Evolutionary conservation across 441 rosid genomes (phyloP).

Genomic region (Populus tomentosa): DNA sequence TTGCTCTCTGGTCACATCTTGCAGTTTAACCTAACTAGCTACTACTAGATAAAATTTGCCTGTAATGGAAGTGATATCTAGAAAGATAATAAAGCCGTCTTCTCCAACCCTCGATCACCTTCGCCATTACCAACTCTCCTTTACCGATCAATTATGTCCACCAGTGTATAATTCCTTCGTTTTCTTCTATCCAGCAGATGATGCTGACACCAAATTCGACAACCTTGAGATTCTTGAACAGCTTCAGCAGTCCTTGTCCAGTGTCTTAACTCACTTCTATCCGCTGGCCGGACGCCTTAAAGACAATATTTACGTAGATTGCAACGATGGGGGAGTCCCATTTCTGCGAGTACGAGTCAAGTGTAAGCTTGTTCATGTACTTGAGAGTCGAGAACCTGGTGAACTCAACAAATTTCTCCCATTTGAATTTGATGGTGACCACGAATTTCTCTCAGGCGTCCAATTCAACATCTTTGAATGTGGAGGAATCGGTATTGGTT

Average conservation of each 20-base stretch:
- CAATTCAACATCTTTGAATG: conserved; percentile 28
- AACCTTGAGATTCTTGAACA: conserved; percentile 5
- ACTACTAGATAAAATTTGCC: too few species aligned
- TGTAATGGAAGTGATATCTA: conserved; percentile 10
- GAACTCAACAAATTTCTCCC: conserved; percentile 13
- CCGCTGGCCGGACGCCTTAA: conserved; percentile 30
- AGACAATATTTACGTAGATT: conserved; percentile 7
- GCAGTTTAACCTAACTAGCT: too few species aligned
- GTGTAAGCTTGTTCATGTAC: conserved; percentile 6
- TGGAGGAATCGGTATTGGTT: conserved; percentile 22
- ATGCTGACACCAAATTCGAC: neutral
- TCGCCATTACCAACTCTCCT: conserved; percentile 19
- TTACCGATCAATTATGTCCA: conserved; percentile 25
- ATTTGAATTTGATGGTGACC: conserved; percentile 1
- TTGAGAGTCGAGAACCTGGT: conserved; percentile 3
- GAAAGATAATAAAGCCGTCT: conserved; percentile 28
- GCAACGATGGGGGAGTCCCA: conserved; percentile 21
- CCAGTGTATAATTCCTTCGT: conserved; percentile 22
- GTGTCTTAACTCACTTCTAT: conserved; percentile 19
- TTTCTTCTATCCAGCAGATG: conserved; percentile 16
- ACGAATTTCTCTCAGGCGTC: neutral
- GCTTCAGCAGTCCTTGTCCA: conserved; percentile 20
- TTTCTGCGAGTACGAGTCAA: conserved; percentile 19
- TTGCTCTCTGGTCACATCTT: too few species aligned
- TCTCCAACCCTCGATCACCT: conserved; percentile 24